These are phyloP conservation scores for Claviceps sp. DNA, from an alignment of 2,329 filamentous ascomycete species.

Conservation along the genomic window DNA sequence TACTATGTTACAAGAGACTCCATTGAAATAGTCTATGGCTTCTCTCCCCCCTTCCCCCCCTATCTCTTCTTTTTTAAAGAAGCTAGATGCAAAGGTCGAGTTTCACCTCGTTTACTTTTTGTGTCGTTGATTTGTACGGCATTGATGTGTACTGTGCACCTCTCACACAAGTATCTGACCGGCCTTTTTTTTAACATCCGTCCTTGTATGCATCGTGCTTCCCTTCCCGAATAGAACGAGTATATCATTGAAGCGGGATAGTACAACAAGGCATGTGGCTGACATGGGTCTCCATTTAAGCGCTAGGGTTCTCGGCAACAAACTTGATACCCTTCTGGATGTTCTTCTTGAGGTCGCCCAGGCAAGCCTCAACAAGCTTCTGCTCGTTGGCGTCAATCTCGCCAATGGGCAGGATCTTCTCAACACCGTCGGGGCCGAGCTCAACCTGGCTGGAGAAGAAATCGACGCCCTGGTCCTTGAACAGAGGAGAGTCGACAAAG, in stretches of 20 bases:
- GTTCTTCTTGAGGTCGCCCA: constrained; percentile 83
- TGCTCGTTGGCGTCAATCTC: constrained; percentile 75
- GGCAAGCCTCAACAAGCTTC: constrained; percentile 74
- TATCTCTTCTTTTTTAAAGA: background rate
- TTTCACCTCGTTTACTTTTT: background rate
- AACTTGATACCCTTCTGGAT: constrained; percentile 75
- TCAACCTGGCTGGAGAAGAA: constrained; percentile 96
- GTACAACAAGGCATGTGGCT: background rate
- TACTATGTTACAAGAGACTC: constrained; percentile 5
- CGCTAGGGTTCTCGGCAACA: constrained; percentile 44
- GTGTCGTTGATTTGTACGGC: background rate
- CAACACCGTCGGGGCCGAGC: constrained; percentile 90
- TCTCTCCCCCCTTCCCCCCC: background rate
- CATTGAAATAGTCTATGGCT: constrained; percentile 4
- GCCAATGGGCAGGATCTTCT: constrained; percentile 84
- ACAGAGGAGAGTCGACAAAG: constrained; percentile 92
- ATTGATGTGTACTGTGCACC: background rate
- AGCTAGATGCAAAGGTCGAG: too few species aligned
- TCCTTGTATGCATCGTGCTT: constrained; percentile 3
- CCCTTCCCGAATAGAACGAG: background rate
- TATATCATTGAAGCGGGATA: background rate
- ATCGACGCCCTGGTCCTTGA: constrained; percentile 94
- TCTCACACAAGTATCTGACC: background rate
- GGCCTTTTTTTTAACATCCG: background rate
- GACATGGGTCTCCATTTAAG: constrained; percentile 27